These are phyloP conservation scores for Linnemannia zychae DNA, from an alignment of 192 early-diverging fungal genomes.

Conservation along the genomic window DNA sequence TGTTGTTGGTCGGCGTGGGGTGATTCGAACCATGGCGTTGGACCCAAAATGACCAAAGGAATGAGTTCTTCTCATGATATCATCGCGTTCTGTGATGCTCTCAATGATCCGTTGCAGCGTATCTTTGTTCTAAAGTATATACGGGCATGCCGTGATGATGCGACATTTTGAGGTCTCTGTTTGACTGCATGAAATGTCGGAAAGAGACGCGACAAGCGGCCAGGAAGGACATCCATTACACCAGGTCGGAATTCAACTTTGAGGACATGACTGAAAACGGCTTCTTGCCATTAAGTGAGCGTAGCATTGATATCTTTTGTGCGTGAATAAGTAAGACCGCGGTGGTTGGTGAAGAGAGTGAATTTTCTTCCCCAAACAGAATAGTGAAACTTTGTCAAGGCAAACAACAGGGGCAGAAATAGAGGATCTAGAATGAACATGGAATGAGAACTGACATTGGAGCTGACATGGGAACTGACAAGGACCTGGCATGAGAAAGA, in stretches of 20 bases:
- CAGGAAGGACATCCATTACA: conserved; percentile 46
- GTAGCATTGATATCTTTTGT: conserved; percentile 10
- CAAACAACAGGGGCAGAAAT: no score
- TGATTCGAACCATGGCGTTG: conserved; percentile 20
- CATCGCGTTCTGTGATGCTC: neutral
- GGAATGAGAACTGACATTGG: no score
- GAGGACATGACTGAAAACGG: conserved; percentile 37
- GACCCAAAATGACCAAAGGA: conserved; percentile 38
- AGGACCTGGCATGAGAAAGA: no score
- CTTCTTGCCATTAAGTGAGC: conserved; percentile 53
- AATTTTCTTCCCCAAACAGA: no score
- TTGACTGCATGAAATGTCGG: conserved; percentile 33
- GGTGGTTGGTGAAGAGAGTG: conserved; percentile 41
- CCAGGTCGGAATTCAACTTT: conserved; percentile 34
- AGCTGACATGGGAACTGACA: no score
- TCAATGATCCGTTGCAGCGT: no score
- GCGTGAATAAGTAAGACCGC: conserved; percentile 26
- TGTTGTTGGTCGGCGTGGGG: conserved; percentile 30
- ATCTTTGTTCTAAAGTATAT: no score
- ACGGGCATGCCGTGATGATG: no score
- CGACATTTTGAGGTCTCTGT: neutral
- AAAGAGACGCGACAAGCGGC: conserved; percentile 31
- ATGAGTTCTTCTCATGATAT: conserved; percentile 27
- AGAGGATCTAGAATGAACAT: no score
- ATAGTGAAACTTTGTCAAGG: no score